Evolutionary conservation across 1,139 yeast species (phyloP), one percentile per base, ranked within the genome.

Genomic region (Hyphopichia burtonii): DNA sequence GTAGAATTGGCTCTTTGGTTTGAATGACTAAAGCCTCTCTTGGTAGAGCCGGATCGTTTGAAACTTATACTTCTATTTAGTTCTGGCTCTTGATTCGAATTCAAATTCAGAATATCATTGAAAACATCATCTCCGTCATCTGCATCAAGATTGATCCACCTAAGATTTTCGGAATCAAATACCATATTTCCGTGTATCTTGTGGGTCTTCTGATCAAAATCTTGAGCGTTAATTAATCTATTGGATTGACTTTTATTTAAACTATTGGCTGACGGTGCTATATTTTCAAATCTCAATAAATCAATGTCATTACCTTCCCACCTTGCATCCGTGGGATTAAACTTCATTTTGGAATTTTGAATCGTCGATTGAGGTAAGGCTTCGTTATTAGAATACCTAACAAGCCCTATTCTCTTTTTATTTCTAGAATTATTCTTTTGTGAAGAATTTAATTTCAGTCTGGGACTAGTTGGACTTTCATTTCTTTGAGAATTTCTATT

Each of bases 281-380:
- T 41, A 19, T 49, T 55, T 36, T 78, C 81, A 53, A 81, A 80
- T 44, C 71, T 66, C 41, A 73, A 59, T 40, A 80, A 61, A 34
- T 81, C 87, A 17, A 68, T 67, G 37, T 83, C 86, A 52, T 83
- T 83, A 3, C 90, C 90, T 55, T 83, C 89, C 90, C 90, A 83
- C 34, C 64, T 61, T 44, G 70, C 71, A 30, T 72, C 68, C 14
- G 56, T 56, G 4, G 82, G 73, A 50, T 83, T 81, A 50, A 71
- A 82, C 39, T 65, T 71, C 90, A 83, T 83, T 36, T 57, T 60
- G 17, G 49, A 54, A 10, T 48, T 37, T 30, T 49, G 50, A 11
- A 50, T 45, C 2, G 53, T 42, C 5, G 17, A 14, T 15, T 42
- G 37, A 1, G 65, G 61, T 1, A 58, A 48, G 11, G 63, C 56